Percentiles rank a stretch among this genome's conserved stretches.
Evolutionary conservation across 306 rosid genomes (phyloP).

Genomic region (Ormosia semicastrata): DNA sequence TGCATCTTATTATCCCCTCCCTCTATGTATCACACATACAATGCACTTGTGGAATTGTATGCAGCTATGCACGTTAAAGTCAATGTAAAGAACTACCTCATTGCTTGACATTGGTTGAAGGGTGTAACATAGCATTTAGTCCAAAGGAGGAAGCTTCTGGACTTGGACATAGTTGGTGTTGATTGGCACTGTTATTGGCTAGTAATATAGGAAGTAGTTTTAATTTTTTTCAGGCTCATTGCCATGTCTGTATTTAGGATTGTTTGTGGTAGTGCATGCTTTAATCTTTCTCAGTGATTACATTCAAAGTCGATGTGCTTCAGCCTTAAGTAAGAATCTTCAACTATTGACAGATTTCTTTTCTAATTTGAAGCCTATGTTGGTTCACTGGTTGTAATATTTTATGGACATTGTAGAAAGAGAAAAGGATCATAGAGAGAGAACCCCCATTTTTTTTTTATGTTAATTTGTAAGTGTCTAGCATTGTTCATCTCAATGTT

Average conservation of each 20-base stretch:
- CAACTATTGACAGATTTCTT: not conserved
- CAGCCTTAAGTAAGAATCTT: not conserved
- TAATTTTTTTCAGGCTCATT: not conserved
- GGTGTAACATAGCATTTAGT: not conserved
- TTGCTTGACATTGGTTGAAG: slow-evolving; percentile 7
- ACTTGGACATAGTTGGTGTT: not conserved
- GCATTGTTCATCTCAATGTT: not conserved
- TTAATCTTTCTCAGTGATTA: not conserved
- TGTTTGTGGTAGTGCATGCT: not conserved
- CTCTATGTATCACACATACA: not conserved
- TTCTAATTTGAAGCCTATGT: not conserved
- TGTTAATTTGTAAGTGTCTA: not conserved
- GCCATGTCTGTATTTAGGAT: not conserved
- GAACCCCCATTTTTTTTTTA: not conserved
- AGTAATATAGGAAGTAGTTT: not conserved
- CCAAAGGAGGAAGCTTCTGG: not conserved
- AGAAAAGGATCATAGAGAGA: not conserved
- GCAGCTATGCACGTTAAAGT: not conserved
- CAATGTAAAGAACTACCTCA: not conserved
- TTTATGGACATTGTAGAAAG: not conserved
- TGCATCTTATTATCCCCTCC: not conserved
- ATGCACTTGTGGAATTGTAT: not conserved
- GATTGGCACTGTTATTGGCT: not conserved
- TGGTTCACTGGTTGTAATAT: not conserved
- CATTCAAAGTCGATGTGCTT: not conserved